Percentiles rank a stretch among this genome's conserved stretches.
Evolutionary conservation across 805 yeast species (phyloP).

Genomic region (Candida quercuum): DNA sequence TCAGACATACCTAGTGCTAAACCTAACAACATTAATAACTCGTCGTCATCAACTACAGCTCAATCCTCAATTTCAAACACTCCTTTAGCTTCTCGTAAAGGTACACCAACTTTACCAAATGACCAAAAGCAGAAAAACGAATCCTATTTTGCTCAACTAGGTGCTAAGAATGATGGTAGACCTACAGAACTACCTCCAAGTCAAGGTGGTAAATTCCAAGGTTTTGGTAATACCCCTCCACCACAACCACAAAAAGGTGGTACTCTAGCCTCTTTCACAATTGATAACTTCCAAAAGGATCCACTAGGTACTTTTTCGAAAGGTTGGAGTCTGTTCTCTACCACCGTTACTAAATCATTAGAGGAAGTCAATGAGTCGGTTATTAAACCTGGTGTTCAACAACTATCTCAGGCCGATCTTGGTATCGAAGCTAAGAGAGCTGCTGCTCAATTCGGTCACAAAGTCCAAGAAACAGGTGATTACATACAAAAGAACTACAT

Average conservation of each 20-base stretch:
- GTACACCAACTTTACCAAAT: slow-evolving; percentile 28
- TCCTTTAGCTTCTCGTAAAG: slow-evolving; percentile 36
- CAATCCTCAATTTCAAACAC: slow-evolving; percentile 10
- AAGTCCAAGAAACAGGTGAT: slow-evolving; percentile 81
- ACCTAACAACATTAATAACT: too few species aligned
- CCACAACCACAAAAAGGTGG: slow-evolving; percentile 34
- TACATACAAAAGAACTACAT: slow-evolving; percentile 66
- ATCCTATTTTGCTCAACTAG: slow-evolving; percentile 74
- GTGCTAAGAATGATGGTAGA: slow-evolving; percentile 63
- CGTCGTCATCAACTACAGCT: slow-evolving; percentile 1
- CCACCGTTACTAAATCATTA: slow-evolving; percentile 78
- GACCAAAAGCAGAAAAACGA: slow-evolving; percentile 55
- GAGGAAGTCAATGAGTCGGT: slow-evolving; percentile 83
- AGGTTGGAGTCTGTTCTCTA: slow-evolving; percentile 92
- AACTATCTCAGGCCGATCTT: slow-evolving; percentile 72
- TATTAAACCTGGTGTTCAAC: slow-evolving; percentile 85
- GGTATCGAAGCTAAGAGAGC: slow-evolving; percentile 83
- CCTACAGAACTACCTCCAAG: slow-evolving; percentile 84
- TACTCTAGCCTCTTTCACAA: slow-evolving; percentile 49
- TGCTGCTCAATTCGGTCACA: slow-evolving; percentile 95
- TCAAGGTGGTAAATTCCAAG: slow-evolving; percentile 89
- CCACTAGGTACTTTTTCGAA: slow-evolving; percentile 86
- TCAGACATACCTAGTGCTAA: slow-evolving; percentile 9
- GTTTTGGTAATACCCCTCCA: slow-evolving; percentile 81
- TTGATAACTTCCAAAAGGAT: slow-evolving; percentile 70